These are phyloP conservation scores for Eremomyces bilateralis DNA, from an alignment of 495 filamentous ascomycete genomes.

Conservation along the genomic window DNA sequence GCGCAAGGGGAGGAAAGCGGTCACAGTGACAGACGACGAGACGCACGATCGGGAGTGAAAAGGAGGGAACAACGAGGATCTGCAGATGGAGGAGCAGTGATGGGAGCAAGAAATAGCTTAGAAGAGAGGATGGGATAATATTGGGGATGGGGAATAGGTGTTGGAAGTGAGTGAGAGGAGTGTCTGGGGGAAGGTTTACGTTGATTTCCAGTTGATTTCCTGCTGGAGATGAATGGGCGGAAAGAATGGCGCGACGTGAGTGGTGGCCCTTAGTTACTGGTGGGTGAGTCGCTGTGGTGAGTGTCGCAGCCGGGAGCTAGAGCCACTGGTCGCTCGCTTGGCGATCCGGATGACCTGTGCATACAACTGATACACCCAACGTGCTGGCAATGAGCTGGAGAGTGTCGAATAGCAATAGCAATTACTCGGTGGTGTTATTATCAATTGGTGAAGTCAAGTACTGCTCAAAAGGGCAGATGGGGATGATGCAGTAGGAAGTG, in stretches of 20 bases:
- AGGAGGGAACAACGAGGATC: slow-evolving; percentile 1
- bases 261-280: background rate
- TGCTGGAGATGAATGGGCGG: background rate
- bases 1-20: background rate
- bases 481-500: no score
- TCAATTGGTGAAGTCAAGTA: no score
- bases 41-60: background rate
- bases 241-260: background rate
- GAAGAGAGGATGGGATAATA: background rate
- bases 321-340: no score
- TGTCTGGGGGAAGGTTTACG: background rate
- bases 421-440: no score
- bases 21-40: background rate
- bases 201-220: background rate
- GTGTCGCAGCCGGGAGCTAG: slow-evolving; percentile 3
- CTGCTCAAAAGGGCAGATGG: no score
- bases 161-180: background rate
- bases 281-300: background rate
- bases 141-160: background rate
- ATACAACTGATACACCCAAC: no score
- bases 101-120: no score
- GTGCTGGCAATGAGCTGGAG: no score
- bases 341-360: no score
- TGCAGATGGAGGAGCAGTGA: background rate
- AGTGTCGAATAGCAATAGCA: no score